Percentiles rank a stretch among this genome's conserved stretches.
Conservation (phyloP, 371 early-diverging fungal genomes). For the Mucor velutinosus region DNA sequence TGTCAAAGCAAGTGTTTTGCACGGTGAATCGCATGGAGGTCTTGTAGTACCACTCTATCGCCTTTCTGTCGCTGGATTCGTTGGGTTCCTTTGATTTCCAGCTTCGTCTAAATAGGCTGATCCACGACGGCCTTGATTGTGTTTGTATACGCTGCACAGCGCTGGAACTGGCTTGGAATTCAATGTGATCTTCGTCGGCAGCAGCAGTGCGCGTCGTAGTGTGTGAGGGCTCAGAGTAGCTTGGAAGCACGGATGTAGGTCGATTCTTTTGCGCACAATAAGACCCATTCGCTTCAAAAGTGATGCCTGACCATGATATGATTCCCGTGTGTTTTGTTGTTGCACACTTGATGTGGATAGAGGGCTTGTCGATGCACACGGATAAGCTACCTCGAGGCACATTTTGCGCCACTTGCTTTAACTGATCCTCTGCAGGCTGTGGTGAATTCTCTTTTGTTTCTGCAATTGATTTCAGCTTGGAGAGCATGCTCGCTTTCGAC, state of each 20-base stretch:
- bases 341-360: constrained; percentile 9
- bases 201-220: neutral
- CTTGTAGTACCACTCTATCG: constrained; percentile 17
- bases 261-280: constrained; percentile 23
- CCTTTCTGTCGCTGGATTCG: neutral
- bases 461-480: neutral
- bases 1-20: constrained; percentile 15
- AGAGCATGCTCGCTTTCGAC: neutral
- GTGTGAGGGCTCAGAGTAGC: constrained; percentile 14
- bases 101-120: constrained; percentile 37
- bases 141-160: constrained; percentile 21
- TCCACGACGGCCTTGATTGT: constrained; percentile 32
- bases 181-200: constrained; percentile 5
- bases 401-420: neutral
- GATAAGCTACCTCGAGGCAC: constrained; percentile 19
- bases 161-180: neutral
- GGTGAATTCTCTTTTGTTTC: no score
- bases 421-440: neutral
- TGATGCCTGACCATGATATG: constrained; percentile 15
- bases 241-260: constrained; percentile 17
- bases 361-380: constrained; percentile 18
- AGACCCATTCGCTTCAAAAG: constrained; percentile 23
- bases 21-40: constrained; percentile 1
- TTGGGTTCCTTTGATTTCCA: constrained; percentile 20
- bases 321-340: constrained; percentile 4